Base-by-base conservation (phyloP, 202 grass and related monocot genomes). In the Setaria italica region DNA sequence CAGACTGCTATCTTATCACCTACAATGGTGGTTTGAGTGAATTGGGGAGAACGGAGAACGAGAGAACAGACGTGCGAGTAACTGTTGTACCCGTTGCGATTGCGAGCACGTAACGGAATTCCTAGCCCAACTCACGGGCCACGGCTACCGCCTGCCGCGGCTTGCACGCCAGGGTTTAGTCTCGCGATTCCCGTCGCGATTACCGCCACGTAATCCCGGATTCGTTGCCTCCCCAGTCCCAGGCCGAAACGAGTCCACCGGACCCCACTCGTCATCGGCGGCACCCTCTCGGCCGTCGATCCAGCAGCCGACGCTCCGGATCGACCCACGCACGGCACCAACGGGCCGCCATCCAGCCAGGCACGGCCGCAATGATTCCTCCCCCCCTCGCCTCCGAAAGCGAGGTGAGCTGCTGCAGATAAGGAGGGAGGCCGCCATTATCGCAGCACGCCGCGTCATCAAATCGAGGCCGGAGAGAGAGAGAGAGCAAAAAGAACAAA, bases 311-410 rank as follows among this genome's bases (percentile, higher is more conserved):
- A 33, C 60, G 29, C 60, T 0, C 59, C 19, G 1, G 59, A 62
- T 62, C 59, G 4, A 10, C 59, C 11, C 11, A 30, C 59, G 59
- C 4, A 21, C 59, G 25, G 59, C 60, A 11, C 21, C 58, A 21
- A 25, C 9, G 21, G 58, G 9, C 9, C 62, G 47, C 58, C 9
- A 16, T 4, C 85, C 85, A 60, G 57, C 78, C 20, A 51, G 9
- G 73, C 55, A 2, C 51, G 74, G 65, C 51, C 19, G 71, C 88
- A 85, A 85, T 82, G 71, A 89, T 89, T 89, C 72, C 13, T 42
- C 35, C 19, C 37, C 21, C 5, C 6, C 51, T n/a, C 16, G 1
- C 56, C 48, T 29, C 29, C 71, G 62, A 85, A 76, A 77, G 74
- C 74, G 51, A 57, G 41, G 67, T 19, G 67, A 60, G 21, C 48